Percentiles rank a stretch among this genome's conserved stretches.
Evolutionary conservation across 345 rosid genomes (phyloP).

Genomic region (Durio zibethinus): DNA sequence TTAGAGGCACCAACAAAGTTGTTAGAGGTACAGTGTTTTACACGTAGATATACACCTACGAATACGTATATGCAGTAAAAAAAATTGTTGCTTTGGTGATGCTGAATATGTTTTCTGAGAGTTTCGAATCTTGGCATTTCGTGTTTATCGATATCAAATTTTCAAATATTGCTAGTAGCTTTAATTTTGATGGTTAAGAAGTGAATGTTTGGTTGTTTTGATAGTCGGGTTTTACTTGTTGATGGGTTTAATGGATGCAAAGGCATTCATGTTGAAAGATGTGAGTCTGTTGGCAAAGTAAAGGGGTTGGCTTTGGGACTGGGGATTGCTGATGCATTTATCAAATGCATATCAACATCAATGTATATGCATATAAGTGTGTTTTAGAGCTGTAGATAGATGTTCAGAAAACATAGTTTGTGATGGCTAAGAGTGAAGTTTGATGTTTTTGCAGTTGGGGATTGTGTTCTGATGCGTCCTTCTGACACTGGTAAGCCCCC

Average conservation of each 20-base stretch:
- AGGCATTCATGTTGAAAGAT: neutral
- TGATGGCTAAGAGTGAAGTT: constrained; percentile 7
- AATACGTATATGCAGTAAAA: neutral
- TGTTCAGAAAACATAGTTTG: neutral
- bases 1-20: constrained; percentile 64
- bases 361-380: neutral
- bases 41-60: neutral
- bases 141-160: neutral
- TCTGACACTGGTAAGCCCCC: constrained; percentile 68
- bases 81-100: neutral
- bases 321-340: neutral
- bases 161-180: neutral
- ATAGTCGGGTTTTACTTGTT: neutral
- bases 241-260: neutral
- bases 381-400: neutral
- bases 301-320: neutral
- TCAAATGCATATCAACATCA: neutral
- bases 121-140: neutral
- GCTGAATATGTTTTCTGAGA: neutral
- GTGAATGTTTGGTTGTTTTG: constrained; percentile 2
- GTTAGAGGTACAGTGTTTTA: constrained; percentile 42
- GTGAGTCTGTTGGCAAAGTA: neutral
- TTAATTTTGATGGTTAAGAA: neutral
- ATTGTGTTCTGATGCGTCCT: constrained; percentile 88
- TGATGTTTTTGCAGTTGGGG: constrained; percentile 48